Base-by-base conservation (phyloP, 2,329 filamentous ascomycete species). In the Coleophoma cylindrospora region DNA sequence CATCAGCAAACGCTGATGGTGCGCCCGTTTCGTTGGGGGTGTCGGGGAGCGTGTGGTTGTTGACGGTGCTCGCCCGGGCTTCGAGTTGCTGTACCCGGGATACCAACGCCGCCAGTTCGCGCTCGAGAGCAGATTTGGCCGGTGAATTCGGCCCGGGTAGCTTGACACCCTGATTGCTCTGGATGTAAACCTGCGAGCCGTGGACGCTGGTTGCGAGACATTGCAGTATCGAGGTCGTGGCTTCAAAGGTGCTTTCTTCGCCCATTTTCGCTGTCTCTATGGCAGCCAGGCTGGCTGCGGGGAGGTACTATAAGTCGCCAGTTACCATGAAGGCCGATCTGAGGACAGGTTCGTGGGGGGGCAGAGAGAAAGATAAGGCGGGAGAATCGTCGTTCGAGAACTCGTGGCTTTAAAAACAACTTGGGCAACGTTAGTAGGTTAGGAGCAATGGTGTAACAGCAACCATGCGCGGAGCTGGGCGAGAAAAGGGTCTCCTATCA, bases 21-120 rank as follows among this genome's bases (percentile, higher is more conserved):
- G 81, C 80, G 59, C 77, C 74, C 46, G 77, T 80, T 72, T 94
- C 89, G 67, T 86, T 91, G 44, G 91, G 89, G 10, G 89, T 94
- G 64, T 91, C 86, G 60, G 90, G 90, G 61, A 91, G 79, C 50
- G 70, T 70, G 47, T 77, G 76, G 55, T 77, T 73, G 57, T 77
- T 76, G 51, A 78, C 68, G 51, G 79, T 73, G 63, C 79, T 81
- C 57, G 88, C 86, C 70, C 86, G 86, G 60, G 83, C 82, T 74
- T 97, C 91, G 60, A 97, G 81, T 57, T 85, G 83, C 57, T 91
- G 87, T 59, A 97, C 83, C 58, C 94, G 80, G 54, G 84, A 73
- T 52, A 86, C 81, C 56, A 97, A 80, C 50, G 88, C 86, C 46
- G 86, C 81, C 51, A 99, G 80, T 71, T 97, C 92, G 53, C 79